These are phyloP conservation scores for Arthrobotrys sphaeroides DNA, from an alignment of 2,329 filamentous ascomycete species.

Conservation along the genomic window DNA sequence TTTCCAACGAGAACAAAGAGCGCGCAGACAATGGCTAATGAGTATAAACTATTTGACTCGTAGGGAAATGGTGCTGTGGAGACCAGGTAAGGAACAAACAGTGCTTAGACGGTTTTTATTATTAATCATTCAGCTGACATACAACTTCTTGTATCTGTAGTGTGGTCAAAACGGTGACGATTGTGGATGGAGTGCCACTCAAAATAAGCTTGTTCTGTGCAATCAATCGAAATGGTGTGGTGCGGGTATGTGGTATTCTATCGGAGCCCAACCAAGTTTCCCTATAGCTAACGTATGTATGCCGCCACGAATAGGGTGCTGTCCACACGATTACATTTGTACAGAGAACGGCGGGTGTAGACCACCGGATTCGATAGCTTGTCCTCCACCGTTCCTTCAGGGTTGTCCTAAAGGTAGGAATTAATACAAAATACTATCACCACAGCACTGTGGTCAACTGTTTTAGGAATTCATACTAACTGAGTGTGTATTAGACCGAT, in stretches of 20 bases:
- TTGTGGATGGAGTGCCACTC: neutral
- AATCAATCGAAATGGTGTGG: neutral
- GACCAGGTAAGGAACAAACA: neutral
- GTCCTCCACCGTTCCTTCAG: neutral
- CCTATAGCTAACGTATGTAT: no score
- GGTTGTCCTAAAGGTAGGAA: neutral
- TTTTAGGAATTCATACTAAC: neutral
- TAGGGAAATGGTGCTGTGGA: slow-evolving; percentile 8
- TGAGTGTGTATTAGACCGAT: neutral
- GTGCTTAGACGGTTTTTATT: neutral
- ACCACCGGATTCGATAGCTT: neutral
- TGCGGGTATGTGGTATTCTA: neutral
- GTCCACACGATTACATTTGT: neutral
- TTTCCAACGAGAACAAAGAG: neutral
- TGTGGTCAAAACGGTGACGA: neutral
- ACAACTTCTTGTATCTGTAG: neutral
- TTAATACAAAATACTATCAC: neutral
- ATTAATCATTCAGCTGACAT: neutral
- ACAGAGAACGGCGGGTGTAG: neutral
- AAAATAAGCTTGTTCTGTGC: neutral
- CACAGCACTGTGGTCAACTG: neutral
- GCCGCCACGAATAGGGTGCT: neutral
- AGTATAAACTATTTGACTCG: no score
- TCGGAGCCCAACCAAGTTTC: neutral
- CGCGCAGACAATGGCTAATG: no score